Evolutionary conservation across 2,329 filamentous ascomycete species (phyloP).

Genomic region (Ceratocystis albifundus): DNA sequence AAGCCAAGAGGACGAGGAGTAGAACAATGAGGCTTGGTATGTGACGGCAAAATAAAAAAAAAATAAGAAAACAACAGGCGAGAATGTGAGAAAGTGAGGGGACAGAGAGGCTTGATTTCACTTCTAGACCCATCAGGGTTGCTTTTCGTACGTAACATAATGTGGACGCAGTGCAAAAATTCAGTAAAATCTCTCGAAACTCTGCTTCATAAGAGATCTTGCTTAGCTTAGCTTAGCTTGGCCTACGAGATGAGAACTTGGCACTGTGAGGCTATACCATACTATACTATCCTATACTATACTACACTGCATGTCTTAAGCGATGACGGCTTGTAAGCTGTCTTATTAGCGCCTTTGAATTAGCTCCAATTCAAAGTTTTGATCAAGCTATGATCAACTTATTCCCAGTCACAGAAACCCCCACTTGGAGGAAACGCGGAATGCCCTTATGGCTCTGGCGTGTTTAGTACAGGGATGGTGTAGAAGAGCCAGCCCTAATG

Average conservation of each 20-base stretch:
- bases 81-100: background rate
- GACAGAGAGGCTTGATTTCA: background rate
- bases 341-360: background rate
- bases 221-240: too few species aligned
- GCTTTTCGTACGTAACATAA: conserved; percentile 7
- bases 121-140: background rate
- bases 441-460: conserved; percentile 6
- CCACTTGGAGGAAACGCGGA: conserved; percentile 9
- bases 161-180: background rate
- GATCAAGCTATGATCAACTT: conserved; percentile 2
- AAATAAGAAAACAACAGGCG: too few species aligned
- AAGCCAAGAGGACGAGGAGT: background rate
- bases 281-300: too few species aligned
- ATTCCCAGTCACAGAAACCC: conserved; percentile 10
- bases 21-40: background rate
- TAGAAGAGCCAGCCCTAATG: background rate
- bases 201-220: background rate
- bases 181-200: background rate
- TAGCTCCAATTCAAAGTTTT: background rate
- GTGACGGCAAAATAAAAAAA: background rate
- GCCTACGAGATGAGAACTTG: background rate
- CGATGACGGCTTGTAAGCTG: background rate
- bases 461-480: background rate
- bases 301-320: background rate
- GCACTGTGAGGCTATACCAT: background rate